A percentile compares a stretch with the other conserved stretches of the same genome.
phyloP scores from a whole-genome alignment of 202 grass and related monocot genomes.

The Tripidium arundinaceum region DNA sequence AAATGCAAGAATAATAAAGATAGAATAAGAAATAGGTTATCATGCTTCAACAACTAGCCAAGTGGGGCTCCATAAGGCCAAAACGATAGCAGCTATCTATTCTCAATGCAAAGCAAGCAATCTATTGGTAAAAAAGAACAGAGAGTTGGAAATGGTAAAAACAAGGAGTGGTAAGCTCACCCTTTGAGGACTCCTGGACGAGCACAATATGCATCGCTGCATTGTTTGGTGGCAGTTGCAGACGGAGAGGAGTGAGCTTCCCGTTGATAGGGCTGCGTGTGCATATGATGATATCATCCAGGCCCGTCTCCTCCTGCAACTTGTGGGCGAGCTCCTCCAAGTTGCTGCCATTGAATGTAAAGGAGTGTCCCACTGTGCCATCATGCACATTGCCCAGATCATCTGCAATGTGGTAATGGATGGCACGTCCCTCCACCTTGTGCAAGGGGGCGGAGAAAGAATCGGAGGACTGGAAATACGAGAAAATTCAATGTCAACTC shows the following conservation, averaged over 20 bases:
- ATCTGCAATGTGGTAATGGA: slow-evolving; percentile 68
- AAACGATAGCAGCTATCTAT: background rate
- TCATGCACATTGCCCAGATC: slow-evolving; percentile 64
- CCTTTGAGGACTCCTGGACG: slow-evolving; percentile 67
- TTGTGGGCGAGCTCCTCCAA: slow-evolving; percentile 55
- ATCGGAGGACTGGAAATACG: slow-evolving; percentile 38
- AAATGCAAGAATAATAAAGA: no score
- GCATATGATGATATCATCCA: slow-evolving; percentile 62
- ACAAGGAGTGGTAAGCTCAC: slow-evolving; percentile 26
- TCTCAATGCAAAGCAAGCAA: background rate
- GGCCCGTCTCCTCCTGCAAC: slow-evolving; percentile 52
- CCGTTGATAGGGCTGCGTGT: slow-evolving; percentile 47
- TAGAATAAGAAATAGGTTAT: background rate
- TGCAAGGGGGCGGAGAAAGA: slow-evolving; percentile 50
- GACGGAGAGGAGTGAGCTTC: slow-evolving; percentile 58
- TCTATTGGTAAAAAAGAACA: background rate
- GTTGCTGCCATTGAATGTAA: slow-evolving; percentile 63
- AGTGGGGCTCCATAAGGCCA: background rate
- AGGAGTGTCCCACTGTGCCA: slow-evolving; percentile 22
- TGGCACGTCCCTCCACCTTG: slow-evolving; percentile 63
- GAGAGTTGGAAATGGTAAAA: background rate
- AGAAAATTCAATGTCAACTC: slow-evolving; percentile 12
- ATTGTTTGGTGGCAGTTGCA: slow-evolving; percentile 79
- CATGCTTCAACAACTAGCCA: background rate
- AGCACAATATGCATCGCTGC: slow-evolving; percentile 63